Evolutionary conservation across 2,329 filamentous ascomycete genomes (phyloP), one percentile per base, ranked within the genome.

Genomic region (Epichloe sylvatica): DNA sequence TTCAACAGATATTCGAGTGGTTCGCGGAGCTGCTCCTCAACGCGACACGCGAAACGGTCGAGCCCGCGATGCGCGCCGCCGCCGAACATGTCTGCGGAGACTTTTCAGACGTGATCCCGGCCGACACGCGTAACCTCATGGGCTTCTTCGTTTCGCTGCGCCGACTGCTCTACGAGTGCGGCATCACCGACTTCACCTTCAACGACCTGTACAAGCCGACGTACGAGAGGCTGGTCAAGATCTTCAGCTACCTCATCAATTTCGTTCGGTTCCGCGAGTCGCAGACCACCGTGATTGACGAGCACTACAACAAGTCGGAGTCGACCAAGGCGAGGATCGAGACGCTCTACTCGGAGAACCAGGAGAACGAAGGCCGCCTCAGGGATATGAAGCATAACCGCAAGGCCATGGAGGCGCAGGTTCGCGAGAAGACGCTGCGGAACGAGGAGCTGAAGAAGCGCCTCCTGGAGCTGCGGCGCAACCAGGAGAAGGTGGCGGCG

Each of bases 1-100:
- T 97, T 49, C 92, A 98, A 68, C 89, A 92, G 73, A 89, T 98
- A 47, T 94, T 97, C 63, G 92, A 98, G 74, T 94, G 89, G 84
- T 92, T 98, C 59, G 90, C 89, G 52, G 90, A 96, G 63, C 75
- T 96, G 17, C 78, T 97, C 30, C 87, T 96, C 72, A 96, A 95
- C 69, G 84, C 86, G 49, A 96, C 90, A 36, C 85, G 89, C 59
- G 89, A 95, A 57, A 88, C 89, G 5, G 85, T 98, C 53, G 89
- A 95, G 63, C 92, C 92, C 9, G 89, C 90, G 7, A 95, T 98
- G 89, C 83, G 83, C 61, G 89, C 90, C 13, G 91, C 91, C 0
- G 84, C 87, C 17, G 86, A 95, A 57, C 86, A 96, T 58, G 70
- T 95, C 49, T 91, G 81, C 62, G 86, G 86, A 55, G 86, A 91